Evolutionary conservation across 345 rosid species (phyloP).

Genomic region (Syzygium aqueum): DNA sequence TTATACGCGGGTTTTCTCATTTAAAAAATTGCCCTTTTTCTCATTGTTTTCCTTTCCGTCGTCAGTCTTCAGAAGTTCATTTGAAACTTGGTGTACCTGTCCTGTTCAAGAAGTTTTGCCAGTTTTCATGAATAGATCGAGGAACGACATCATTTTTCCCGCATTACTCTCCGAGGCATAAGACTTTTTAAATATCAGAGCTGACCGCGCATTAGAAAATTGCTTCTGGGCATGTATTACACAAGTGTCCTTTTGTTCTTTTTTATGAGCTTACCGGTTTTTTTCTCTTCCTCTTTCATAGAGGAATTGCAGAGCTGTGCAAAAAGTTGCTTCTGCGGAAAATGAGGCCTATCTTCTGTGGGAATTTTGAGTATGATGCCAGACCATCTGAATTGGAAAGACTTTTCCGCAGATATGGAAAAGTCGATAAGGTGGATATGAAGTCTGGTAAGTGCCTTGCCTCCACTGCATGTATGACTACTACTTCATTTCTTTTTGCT

Average conservation of each 20-base stretch:
- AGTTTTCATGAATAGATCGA: background rate
- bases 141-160: background rate
- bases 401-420: slow-evolving; percentile 78
- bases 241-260: background rate
- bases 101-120: background rate
- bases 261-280: background rate
- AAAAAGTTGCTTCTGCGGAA: background rate
- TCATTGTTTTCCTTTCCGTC: background rate
- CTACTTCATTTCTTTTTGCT: background rate
- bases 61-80: background rate
- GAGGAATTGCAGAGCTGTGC: background rate
- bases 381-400: slow-evolving; percentile 78
- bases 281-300: background rate
- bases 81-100: background rate
- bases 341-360: slow-evolving; percentile 89
- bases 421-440: slow-evolving; percentile 88
- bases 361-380: slow-evolving; percentile 90
- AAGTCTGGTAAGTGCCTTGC: slow-evolving; percentile 66
- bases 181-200: background rate
- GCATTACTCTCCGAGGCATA: background rate
- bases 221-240: background rate
- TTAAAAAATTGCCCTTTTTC: background rate
- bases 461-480: background rate
- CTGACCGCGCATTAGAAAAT: background rate
- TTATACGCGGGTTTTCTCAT: background rate